Evolutionary conservation across 306 rosid species (phyloP), one percentile per base, ranked within the genome.

Genomic region (Benincasa hispida): DNA sequence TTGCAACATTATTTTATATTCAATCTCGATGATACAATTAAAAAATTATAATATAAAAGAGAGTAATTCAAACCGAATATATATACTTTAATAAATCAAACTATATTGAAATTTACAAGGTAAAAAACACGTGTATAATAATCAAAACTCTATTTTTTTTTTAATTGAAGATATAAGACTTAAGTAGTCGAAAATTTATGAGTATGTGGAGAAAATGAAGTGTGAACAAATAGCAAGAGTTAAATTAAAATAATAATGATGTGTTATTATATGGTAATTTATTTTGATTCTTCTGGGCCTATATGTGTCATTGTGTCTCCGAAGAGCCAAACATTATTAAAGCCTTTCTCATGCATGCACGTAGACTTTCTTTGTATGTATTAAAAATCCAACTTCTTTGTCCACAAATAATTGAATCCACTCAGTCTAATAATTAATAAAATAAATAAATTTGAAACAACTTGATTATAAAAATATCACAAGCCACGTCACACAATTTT

Each of bases 261-360:
- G 14, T 62, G 5, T 32, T 35, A 66, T 66, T 66, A 66, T n/a
- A 12, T 66, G 10, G 18, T n/a, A 5, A 39, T 66, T 10, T 66
- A 39, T 4, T 66, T 66, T n/a, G 51, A 5, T 66, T 66, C 10
- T 21, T 37, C 0, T 11, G 73, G 53, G 28, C 53, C 53, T 5
- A 66, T 11, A 39, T n/a, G 72, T 65, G 73, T 25, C 35, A 41
- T 69, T 69, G n/a, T 69, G 75, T 69, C 75, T 15, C 56, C 75
- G 1, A 10, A 45, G 56, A 25, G 75, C 22, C 37, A 13, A 69
- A 69, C 75, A 69, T 45, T 69, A 15, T 48, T 45, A 45, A 45
- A 69, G 56, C 21, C 22, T 7, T 45, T 69, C 75, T 69, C 75
- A 69, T 45, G 75, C 53, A 69, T 45, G 37, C 73, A 66, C 51